These are phyloP conservation scores for Lasiodiplodia gonubiensis DNA, from an alignment of 2,329 filamentous ascomycete genomes.

Conservation along the genomic window DNA sequence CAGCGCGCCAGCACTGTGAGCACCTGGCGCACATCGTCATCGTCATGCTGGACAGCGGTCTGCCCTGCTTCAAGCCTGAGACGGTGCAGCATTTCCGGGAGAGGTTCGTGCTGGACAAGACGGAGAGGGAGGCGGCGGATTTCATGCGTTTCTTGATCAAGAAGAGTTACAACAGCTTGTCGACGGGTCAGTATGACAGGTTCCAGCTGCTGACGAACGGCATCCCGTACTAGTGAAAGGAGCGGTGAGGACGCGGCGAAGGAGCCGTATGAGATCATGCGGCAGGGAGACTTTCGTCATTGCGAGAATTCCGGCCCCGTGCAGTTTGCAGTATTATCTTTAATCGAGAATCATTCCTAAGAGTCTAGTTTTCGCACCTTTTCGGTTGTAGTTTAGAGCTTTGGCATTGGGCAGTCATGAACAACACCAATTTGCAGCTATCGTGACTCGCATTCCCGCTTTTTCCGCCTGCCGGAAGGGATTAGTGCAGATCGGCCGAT, in stretches of 20 bases:
- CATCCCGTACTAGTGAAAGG: slow-evolving; percentile 76
- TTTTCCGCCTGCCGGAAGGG: not conserved
- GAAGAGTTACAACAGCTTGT: slow-evolving; percentile 89
- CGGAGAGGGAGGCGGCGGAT: slow-evolving; percentile 89
- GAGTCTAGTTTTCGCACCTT: not conserved
- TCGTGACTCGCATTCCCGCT: not conserved
- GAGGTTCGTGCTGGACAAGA: slow-evolving; percentile 89
- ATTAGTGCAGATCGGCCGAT: not conserved
- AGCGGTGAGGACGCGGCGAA: not conserved
- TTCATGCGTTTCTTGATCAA: slow-evolving; percentile 89
- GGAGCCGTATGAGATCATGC: not conserved
- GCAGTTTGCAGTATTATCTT: not conserved
- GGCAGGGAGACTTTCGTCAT: not conserved
- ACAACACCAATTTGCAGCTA: not conserved
- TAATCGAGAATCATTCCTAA: not conserved
- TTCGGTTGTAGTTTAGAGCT: not conserved
- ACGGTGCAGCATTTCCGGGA: slow-evolving; percentile 92
- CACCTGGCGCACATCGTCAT: slow-evolving; percentile 89
- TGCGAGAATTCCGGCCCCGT: not conserved
- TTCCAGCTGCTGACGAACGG: slow-evolving; percentile 98
- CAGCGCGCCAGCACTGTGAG: slow-evolving; percentile 81
- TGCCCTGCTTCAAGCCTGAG: slow-evolving; percentile 98
- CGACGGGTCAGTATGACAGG: slow-evolving; percentile 94
- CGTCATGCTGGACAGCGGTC: slow-evolving; percentile 92
- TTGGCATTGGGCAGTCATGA: not conserved